Percentiles rank a stretch among this genome's conserved stretches.
phyloP scores from a whole-genome alignment of 176 grass and related monocot genomes.

The Eragrostis nindensis region DNA sequence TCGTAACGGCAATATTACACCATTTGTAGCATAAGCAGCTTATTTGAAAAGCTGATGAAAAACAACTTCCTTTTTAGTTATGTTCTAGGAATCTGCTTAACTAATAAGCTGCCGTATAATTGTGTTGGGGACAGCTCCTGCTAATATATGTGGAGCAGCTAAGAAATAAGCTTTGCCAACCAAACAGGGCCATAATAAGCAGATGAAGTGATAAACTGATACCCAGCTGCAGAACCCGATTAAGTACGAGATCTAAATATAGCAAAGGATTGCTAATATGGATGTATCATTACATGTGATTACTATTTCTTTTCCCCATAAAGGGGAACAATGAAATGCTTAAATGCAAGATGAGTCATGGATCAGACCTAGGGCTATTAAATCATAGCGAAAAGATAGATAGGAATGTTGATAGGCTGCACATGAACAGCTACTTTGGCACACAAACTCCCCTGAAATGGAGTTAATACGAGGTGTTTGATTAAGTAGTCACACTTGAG shows the following conservation, averaged over 20 bases:
- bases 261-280: neutral
- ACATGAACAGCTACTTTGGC: neutral
- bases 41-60: too few species aligned
- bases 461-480: slow-evolving; percentile 14
- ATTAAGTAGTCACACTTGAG: neutral
- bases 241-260: neutral
- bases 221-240: neutral
- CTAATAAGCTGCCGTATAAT: too few species aligned
- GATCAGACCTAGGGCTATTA: neutral
- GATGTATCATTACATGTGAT: neutral
- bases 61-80: too few species aligned
- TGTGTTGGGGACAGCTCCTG: too few species aligned
- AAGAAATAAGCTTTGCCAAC: too few species aligned
- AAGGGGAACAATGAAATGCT: neutral
- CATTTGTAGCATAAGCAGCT: neutral
- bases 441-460: neutral
- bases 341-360: neutral
- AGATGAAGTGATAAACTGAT: neutral
- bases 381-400: neutral
- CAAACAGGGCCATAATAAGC: neutral
- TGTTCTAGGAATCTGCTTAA: too few species aligned
- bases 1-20: neutral
- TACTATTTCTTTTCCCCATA: neutral
- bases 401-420: neutral
- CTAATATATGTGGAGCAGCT: too few species aligned